A percentile compares a stretch with the other conserved stretches of the same genome.
These are phyloP conservation scores for Capsicum pubescens DNA, from an alignment of 257 asterid species.

Conservation along the genomic window DNA sequence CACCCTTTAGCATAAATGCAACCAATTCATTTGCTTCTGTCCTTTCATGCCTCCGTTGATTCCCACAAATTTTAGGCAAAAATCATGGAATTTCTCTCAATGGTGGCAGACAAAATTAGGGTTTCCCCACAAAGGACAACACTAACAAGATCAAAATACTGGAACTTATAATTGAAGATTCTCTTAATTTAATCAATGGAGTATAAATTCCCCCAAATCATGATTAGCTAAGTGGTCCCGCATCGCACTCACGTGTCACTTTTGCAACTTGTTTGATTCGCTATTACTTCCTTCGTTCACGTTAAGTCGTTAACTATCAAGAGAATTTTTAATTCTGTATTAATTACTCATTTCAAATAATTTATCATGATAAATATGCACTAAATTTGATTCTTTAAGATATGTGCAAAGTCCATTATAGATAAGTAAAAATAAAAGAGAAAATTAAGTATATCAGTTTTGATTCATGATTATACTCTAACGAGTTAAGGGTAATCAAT, in stretches of 20 bases:
- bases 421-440: no score
- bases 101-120: slow-evolving; percentile 66
- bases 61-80: slow-evolving; percentile 50
- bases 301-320: no score
- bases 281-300: neutral
- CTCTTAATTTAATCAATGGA: slow-evolving; percentile 20
- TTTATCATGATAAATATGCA: no score
- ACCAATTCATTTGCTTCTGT: slow-evolving; percentile 44
- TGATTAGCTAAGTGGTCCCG: slow-evolving; percentile 36
- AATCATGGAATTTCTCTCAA: slow-evolving; percentile 36
- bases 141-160: slow-evolving; percentile 21
- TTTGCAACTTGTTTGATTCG: slow-evolving; percentile 27
- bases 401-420: no score
- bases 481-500: no score
- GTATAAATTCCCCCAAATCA: slow-evolving; percentile 6
- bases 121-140: slow-evolving; percentile 47
- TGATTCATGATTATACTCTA: no score
- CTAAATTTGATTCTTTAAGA: no score
- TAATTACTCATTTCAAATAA: no score
- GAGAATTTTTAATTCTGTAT: no score
- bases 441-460: no score
- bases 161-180: slow-evolving; percentile 22
- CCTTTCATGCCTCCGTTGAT: slow-evolving; percentile 57
- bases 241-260: slow-evolving; percentile 33
- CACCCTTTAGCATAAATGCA: slow-evolving; percentile 5